These are phyloP conservation scores for Elaeagnus macrophylla DNA, from an alignment of 306 rosid species.

Conservation along the genomic window DNA sequence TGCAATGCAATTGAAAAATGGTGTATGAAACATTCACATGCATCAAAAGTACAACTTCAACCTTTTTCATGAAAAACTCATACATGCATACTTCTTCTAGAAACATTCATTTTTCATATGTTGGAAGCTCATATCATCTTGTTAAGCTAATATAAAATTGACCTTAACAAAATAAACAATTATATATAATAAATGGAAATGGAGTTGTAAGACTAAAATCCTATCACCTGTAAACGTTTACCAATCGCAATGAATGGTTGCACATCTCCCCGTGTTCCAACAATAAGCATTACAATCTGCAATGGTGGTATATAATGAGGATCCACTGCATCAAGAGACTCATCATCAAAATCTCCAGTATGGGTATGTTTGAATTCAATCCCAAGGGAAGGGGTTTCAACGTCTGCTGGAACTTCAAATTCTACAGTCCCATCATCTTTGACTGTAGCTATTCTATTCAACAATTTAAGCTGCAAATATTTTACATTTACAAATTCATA, in stretches of 20 bases:
- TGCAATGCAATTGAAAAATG: no score
- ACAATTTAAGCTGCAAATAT: slow-evolving; percentile 64
- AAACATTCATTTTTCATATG: no score
- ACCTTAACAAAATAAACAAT: no score
- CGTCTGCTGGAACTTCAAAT: slow-evolving; percentile 77
- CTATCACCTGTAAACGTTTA: slow-evolving; percentile 77
- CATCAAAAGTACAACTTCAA: no score
- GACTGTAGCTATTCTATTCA: slow-evolving; percentile 83
- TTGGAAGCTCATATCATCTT: no score
- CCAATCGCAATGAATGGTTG: slow-evolving; percentile 96
- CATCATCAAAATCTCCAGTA: slow-evolving; percentile 35
- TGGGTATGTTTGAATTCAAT: slow-evolving; percentile 22
- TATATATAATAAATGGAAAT: no score
- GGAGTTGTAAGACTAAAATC: no score
- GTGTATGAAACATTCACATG: no score
- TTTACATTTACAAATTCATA: slow-evolving; percentile 7
- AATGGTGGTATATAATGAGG: slow-evolving; percentile 61
- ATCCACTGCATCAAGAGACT: slow-evolving; percentile 50
- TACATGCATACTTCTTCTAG: no score
- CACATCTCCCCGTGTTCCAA: slow-evolving; percentile 98
- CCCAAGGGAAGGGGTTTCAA: slow-evolving; percentile 44
- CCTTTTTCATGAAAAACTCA: no score
- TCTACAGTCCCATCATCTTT: slow-evolving; percentile 92
- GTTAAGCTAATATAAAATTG: no score
- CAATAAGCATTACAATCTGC: slow-evolving; percentile 83